Evolutionary conservation across 768 basidiomycete species (phyloP).

Genomic region (Exsudoporus frostii): DNA sequence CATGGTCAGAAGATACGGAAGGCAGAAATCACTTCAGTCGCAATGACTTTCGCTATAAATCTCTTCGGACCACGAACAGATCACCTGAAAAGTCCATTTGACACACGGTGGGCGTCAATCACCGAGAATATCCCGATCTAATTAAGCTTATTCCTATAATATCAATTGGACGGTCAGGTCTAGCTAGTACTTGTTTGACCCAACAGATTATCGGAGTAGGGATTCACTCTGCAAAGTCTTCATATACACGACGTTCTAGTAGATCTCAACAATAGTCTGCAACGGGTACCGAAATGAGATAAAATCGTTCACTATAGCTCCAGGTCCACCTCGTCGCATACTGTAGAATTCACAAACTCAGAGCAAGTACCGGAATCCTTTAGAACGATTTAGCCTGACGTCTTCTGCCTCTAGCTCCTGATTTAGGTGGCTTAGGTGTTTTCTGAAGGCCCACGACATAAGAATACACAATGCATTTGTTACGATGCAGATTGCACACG

Average conservation of each 20-base stretch:
- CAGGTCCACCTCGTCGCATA: not conserved
- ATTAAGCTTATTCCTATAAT: not conserved
- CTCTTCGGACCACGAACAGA: not conserved
- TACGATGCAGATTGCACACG: slow-evolving; percentile 71
- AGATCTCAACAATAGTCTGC: not conserved
- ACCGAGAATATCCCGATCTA: slow-evolving; percentile 15
- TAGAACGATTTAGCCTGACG: slow-evolving; percentile 29
- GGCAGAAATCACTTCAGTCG: not conserved
- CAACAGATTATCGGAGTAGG: not conserved
- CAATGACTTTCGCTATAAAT: slow-evolving; percentile 4
- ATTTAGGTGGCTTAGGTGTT: slow-evolving; percentile 44
- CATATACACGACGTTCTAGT: too few species aligned
- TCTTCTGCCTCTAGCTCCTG: slow-evolving; percentile 38
- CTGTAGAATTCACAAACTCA: slow-evolving; percentile 18
- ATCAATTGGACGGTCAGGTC: not conserved
- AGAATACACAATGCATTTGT: slow-evolving; percentile 48
- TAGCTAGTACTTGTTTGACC: not conserved
- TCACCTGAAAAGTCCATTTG: not conserved
- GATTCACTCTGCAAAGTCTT: too few species aligned
- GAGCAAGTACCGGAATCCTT: slow-evolving; percentile 47
- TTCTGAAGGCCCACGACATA: slow-evolving; percentile 49
- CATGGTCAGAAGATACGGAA: slow-evolving; percentile 9
- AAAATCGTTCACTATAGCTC: not conserved
- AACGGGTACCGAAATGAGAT: not conserved
- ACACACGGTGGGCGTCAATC: not conserved